Evolutionary conservation across 2,329 filamentous ascomycete genomes (phyloP), one percentile per base, ranked within the genome.

Genomic region (Davidsoniella virescens): DNA sequence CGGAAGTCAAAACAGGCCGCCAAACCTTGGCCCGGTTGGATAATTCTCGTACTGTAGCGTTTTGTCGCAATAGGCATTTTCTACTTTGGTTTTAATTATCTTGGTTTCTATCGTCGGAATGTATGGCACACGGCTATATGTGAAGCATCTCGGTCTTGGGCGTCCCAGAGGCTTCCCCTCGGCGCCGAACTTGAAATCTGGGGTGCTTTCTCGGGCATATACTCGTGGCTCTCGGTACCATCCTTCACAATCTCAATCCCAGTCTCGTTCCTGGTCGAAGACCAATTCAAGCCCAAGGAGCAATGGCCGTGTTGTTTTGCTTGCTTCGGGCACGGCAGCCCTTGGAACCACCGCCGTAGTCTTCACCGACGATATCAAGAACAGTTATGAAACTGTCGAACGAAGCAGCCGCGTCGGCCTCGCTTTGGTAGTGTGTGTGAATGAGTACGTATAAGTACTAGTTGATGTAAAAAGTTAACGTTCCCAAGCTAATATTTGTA

Each of bases 351-450:
- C 68, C 5, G 64, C 66, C 3, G 58, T 77, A 25, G 71, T 73
- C 18, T 78, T 80, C 54, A 70, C 70, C 25, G 77, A 82, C 61
- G 80, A 94, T 56, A 78, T 87, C 56, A 84, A 82, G 63, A 80
- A 85, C 67, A 73, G 75, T 33, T 90, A 85, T 61, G 76, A 81
- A 48, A 84, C 85, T 9, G 76, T 76, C 2, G 80, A 87, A 66
- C 75, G 90, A 56, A 83, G 84, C 33, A 83, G 84, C 7, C 76
- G 90, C 55, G 90, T 96, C 18, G 79, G 80, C 9, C 70, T 75
- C 23, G 78, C 84, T 25, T 65, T 96, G 58, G 77, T 76, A 12
- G 70, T 94, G 52, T 88, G 84, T 66, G 92, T 96, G 56, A 88
- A 90, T 61, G 90, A 94, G 87, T 94, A 70, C 40, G 64, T 51